Percentiles rank a stretch among this genome's conserved stretches.
Conservation (phyloP, 2,329 filamentous ascomycete species). For the Esteya vermicola region DNA sequence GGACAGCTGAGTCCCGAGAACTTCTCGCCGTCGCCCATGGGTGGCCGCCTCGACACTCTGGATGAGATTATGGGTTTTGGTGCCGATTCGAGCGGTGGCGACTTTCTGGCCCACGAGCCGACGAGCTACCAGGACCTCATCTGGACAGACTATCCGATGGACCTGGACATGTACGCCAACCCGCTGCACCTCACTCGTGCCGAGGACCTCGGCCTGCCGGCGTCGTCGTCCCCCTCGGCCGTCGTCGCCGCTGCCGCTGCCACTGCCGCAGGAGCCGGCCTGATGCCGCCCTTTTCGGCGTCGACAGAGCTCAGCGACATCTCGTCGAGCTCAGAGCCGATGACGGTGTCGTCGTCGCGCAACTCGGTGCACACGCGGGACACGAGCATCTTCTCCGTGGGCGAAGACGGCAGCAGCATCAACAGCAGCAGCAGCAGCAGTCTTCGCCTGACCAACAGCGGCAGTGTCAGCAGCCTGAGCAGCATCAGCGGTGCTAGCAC, state of each 20-base stretch:
- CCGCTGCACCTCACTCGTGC: slow-evolving; percentile 18
- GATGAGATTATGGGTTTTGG: slow-evolving; percentile 24
- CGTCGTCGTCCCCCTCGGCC: no score
- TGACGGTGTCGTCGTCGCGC: slow-evolving; percentile 24
- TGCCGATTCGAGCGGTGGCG: slow-evolving; percentile 10
- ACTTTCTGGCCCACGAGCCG: slow-evolving; percentile 21
- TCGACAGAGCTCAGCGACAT: slow-evolving; percentile 23
- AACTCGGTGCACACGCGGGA: slow-evolving; percentile 30
- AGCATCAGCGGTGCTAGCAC: neutral
- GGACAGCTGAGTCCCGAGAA: slow-evolving; percentile 19
- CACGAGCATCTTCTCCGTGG: slow-evolving; percentile 30
- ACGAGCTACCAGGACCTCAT: slow-evolving; percentile 27
- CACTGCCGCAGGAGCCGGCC: no score
- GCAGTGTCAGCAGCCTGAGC: neutral
- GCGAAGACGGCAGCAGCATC: slow-evolving; percentile 26
- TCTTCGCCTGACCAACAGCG: no score
- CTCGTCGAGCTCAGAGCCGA: slow-evolving; percentile 26
- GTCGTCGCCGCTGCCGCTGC: no score
- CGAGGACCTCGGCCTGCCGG: slow-evolving; percentile 15
- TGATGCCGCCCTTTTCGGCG: slow-evolving; percentile 19
- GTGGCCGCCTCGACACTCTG: slow-evolving; percentile 19
- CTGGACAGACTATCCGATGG: slow-evolving; percentile 29
- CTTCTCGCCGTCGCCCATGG: slow-evolving; percentile 23
- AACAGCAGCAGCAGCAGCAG: no score
- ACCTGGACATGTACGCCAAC: slow-evolving; percentile 25